Evolutionary conservation across 73 alveolate genomes (phyloP).

Genomic region (Blepharisma japonicum): DNA sequence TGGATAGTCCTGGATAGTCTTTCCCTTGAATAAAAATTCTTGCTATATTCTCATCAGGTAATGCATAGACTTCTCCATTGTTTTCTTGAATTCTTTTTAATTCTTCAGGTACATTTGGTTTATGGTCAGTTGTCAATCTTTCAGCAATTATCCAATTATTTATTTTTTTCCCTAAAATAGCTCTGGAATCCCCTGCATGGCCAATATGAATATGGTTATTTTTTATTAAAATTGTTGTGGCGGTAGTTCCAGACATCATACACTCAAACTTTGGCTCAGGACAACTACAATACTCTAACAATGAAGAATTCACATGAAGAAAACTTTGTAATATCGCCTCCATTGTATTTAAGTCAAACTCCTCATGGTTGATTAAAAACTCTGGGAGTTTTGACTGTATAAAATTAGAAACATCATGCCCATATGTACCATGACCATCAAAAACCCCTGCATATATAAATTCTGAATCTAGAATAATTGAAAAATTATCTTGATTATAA

Average conservation of each 20-base stretch:
- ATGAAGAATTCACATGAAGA: background rate
- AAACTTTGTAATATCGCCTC: background rate
- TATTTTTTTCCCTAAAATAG: background rate
- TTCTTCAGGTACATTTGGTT: background rate
- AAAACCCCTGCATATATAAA: background rate
- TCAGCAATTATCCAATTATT: background rate
- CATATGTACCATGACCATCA: background rate
- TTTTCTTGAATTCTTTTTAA: background rate
- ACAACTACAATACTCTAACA: background rate
- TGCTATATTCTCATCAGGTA: background rate
- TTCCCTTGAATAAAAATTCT: background rate
- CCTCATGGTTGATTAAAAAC: background rate
- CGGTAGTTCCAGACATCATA: background rate
- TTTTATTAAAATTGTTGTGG: background rate
- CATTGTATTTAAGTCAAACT: background rate
- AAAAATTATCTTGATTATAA: background rate
- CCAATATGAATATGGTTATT: background rate
- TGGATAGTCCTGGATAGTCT: background rate
- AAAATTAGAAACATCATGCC: background rate
- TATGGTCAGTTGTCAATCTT: background rate
- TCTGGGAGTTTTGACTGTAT: background rate
- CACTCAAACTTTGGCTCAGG: background rate
- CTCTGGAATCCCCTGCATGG: slow-evolving; percentile 3
- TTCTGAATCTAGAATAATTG: background rate
- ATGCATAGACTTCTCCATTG: background rate